Conservation (phyloP, 306 rosid genomes). For the Quercus aquifolioides region DNA sequence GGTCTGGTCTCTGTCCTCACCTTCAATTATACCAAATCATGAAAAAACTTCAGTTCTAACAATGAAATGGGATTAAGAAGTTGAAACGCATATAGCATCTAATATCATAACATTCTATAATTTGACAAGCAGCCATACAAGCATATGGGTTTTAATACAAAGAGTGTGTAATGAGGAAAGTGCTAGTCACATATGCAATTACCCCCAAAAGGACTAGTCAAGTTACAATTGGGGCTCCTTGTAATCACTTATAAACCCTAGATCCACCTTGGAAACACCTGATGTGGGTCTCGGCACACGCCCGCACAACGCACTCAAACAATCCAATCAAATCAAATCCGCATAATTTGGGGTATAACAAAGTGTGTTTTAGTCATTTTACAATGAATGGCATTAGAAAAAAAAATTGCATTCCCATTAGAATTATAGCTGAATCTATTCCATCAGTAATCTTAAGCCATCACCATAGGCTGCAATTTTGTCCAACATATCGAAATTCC, state of each 20-base stretch:
- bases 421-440: neutral
- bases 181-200: no score
- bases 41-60: constrained; percentile 10
- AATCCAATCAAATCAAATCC: no score
- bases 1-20: constrained; percentile 98
- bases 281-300: no score
- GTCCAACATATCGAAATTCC: neutral
- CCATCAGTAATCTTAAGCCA: neutral
- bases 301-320: no score
- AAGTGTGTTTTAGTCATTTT: neutral
- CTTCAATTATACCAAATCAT: constrained; percentile 37
- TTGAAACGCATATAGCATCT: no score
- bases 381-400: neutral
- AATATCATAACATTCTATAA: neutral
- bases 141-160: neutral
- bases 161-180: neutral
- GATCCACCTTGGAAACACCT: no score
- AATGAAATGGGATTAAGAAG: neutral
- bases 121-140: neutral
- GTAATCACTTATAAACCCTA: no score
- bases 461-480: neutral
- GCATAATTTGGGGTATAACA: no score
- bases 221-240: no score
- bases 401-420: neutral
- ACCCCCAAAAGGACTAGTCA: no score